Evolutionary conservation across 148 eudicot species (phyloP).

Genomic region (Oxyria digyna): DNA sequence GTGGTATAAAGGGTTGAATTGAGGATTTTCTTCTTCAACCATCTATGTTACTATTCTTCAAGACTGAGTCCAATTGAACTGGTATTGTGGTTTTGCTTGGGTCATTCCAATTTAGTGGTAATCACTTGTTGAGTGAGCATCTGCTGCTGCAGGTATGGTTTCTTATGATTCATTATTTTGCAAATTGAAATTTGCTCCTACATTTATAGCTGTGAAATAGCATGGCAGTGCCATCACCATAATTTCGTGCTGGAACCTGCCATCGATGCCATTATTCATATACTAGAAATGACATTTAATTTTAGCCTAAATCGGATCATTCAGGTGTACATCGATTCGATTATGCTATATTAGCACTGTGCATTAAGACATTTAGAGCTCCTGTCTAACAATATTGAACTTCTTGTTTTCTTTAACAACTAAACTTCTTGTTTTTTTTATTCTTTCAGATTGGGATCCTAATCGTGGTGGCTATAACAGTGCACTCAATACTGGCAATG

Average conservation of each 20-base stretch:
- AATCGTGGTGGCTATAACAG: constrained; percentile 67
- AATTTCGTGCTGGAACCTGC: no score
- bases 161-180: neutral
- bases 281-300: no score
- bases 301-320: no score
- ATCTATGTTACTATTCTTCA: constrained; percentile 2
- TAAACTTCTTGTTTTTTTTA: neutral
- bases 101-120: constrained; percentile 2
- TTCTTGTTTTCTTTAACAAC: neutral
- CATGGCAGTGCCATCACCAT: neutral
- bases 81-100: neutral
- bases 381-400: neutral
- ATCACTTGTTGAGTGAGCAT: neutral
- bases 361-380: neutral
- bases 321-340: no score
- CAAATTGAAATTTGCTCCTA: neutral
- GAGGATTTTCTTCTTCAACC: constrained; percentile 7
- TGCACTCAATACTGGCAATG: constrained; percentile 33
- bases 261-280: no score
- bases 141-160: constrained; percentile 2
- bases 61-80: constrained; percentile 4
- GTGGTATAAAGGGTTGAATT: neutral
- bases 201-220: neutral
- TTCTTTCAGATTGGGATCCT: constrained; percentile 64
- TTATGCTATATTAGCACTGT: neutral